phyloP scores from a whole-genome alignment of 805 yeast genomes.

The Starmerella lactis-condensi region DNA sequence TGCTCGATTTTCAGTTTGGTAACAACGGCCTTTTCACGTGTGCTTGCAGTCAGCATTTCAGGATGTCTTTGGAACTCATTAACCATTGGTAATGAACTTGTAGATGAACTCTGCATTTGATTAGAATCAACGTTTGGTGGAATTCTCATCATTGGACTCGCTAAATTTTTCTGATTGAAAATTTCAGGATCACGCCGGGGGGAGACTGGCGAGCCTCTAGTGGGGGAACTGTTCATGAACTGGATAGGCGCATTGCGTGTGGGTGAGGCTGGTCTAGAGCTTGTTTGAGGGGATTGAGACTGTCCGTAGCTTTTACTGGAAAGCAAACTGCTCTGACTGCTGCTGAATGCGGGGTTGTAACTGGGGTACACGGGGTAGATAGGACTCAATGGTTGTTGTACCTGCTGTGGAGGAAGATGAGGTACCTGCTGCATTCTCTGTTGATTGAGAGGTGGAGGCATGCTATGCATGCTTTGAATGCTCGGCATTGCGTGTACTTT shows the following conservation, averaged over 20 bases:
- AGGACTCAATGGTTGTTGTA: not conserved
- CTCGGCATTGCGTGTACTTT: not conserved
- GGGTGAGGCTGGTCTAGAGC: not conserved
- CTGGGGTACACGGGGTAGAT: conserved; percentile 7
- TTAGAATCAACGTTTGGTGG: too few species aligned
- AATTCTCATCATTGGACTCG: too few species aligned
- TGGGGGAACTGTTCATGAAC: not conserved
- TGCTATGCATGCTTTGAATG: too few species aligned
- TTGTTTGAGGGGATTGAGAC: conserved; percentile 1
- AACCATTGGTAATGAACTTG: too few species aligned
- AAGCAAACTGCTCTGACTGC: conserved; percentile 12
- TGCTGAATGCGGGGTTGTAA: conserved; percentile 11
- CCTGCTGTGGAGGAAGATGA: conserved; percentile 5
- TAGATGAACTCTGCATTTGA: too few species aligned
- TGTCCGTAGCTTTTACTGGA: conserved; percentile 8
- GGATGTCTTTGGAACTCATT: conserved; percentile 59
- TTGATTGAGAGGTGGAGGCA: too few species aligned
- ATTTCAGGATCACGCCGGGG: conserved; percentile 2
- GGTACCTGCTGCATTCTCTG: conserved; percentile 2
- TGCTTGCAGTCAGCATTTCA: conserved; percentile 45
- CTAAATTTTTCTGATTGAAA: too few species aligned
- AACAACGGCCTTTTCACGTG: conserved; percentile 73
- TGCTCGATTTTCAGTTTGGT: conserved; percentile 67
- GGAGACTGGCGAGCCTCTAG: conserved; percentile 1
- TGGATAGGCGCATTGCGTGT: not conserved